phyloP scores from a whole-genome alignment of 768 basidiomycete genomes.

The Megacollybia marginata region DNA sequence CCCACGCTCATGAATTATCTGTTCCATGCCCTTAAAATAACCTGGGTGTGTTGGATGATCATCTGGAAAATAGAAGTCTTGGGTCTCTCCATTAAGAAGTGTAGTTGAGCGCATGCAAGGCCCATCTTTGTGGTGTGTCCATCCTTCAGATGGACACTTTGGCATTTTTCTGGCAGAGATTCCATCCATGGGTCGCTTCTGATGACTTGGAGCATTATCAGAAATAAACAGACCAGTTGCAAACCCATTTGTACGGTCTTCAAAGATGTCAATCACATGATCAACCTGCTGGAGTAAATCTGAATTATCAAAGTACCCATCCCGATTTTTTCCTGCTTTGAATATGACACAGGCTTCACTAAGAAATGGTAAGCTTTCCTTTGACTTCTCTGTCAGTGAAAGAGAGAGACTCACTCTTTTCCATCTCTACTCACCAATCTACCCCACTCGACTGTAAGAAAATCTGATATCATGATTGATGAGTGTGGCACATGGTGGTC shows the following conservation, averaged over 20 bases:
- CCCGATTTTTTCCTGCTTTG: conserved; percentile 18
- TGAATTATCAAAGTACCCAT: conserved; percentile 26
- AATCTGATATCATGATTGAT: conserved; percentile 31
- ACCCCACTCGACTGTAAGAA: conserved; percentile 23
- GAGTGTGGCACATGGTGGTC: conserved; percentile 19
- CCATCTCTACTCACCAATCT: conserved; percentile 14
- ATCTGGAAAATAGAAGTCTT: no score
- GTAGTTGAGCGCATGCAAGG: conserved; percentile 24
- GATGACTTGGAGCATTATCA: conserved; percentile 28
- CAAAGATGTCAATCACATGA: no score
- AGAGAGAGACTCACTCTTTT: conserved; percentile 8
- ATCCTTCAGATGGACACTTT: conserved; percentile 15
- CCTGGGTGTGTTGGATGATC: conserved; percentile 23
- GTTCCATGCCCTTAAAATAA: conserved; percentile 14
- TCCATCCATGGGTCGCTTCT: conserved; percentile 20
- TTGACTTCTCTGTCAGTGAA: no score
- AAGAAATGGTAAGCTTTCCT: conserved; percentile 20
- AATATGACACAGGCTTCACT: conserved; percentile 12
- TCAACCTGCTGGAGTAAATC: conserved; percentile 18
- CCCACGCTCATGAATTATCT: no score
- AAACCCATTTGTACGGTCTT: no score
- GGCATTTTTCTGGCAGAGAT: conserved; percentile 29
- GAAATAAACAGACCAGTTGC: conserved; percentile 20
- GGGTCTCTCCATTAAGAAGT: conserved; percentile 18
- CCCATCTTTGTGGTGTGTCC: no score